phyloP scores from a whole-genome alignment of 2,329 filamentous ascomycete species.

The Dothideomycetes sp. region DNA sequence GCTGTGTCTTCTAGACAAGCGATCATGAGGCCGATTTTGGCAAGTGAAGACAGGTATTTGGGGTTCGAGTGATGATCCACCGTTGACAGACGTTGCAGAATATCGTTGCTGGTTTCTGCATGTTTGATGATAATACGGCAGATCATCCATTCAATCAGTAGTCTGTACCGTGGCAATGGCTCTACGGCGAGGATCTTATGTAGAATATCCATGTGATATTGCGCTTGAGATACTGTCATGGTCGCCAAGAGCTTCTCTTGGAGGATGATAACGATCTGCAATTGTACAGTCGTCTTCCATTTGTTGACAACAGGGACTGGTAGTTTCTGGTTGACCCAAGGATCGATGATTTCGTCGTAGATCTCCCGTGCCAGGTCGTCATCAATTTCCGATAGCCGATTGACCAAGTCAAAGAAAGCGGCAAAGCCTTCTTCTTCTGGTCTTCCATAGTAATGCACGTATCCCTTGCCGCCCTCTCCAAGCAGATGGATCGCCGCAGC shows the following conservation, averaged over 20 bases:
- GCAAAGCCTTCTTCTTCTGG: slow-evolving; percentile 33
- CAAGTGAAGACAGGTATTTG: slow-evolving; percentile 35
- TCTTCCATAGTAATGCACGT: slow-evolving; percentile 32
- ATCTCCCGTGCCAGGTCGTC: slow-evolving; percentile 17
- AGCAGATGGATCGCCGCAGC: slow-evolving; percentile 24
- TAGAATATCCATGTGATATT: slow-evolving; percentile 25
- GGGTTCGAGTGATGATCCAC: slow-evolving; percentile 36
- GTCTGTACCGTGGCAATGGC: slow-evolving; percentile 35
- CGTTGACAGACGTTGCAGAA: slow-evolving; percentile 25
- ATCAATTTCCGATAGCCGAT: slow-evolving; percentile 23
- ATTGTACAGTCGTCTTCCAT: slow-evolving; percentile 38
- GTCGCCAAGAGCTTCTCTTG: slow-evolving; percentile 23
- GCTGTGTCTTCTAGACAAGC: slow-evolving; percentile 25
- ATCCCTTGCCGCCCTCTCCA: slow-evolving; percentile 21
- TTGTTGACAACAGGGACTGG: slow-evolving; percentile 33
- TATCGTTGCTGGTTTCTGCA: slow-evolving; percentile 18
- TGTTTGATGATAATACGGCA: slow-evolving; percentile 29
- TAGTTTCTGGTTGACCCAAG: slow-evolving; percentile 31
- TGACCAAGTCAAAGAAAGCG: slow-evolving; percentile 33
- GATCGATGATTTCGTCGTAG: slow-evolving; percentile 25
- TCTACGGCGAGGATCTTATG: slow-evolving; percentile 32
- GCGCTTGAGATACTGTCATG: slow-evolving; percentile 13
- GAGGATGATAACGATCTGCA: slow-evolving; percentile 35
- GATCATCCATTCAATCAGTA: slow-evolving; percentile 38
- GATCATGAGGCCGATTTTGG: slow-evolving; percentile 34